Percentiles rank a stretch among this genome's conserved stretches.
phyloP scores from a whole-genome alignment of 2,329 filamentous ascomycete genomes.

The Aspergillus sp. region DNA sequence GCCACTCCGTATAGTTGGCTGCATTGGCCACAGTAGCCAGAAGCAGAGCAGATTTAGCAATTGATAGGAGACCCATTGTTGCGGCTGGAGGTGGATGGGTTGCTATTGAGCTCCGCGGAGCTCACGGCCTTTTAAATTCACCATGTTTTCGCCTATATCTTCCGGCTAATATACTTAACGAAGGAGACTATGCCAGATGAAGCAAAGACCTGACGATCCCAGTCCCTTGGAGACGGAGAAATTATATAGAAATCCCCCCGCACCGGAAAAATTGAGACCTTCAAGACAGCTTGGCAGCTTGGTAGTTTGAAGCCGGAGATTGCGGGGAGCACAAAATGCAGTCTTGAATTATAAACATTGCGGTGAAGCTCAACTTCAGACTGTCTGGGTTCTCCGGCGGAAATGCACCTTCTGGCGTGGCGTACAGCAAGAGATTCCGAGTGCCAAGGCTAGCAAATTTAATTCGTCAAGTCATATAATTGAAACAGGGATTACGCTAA shows the following conservation, averaged over 20 bases:
- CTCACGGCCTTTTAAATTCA: too few species aligned
- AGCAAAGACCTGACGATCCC: not conserved
- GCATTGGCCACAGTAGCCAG: constrained; percentile 5
- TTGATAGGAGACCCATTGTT: not conserved
- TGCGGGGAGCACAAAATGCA: not conserved
- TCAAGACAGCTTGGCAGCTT: constrained; percentile 1
- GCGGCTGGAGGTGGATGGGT: not conserved
- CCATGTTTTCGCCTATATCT: too few species aligned
- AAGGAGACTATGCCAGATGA: not conserved
- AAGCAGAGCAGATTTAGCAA: not conserved
- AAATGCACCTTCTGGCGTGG: not conserved
- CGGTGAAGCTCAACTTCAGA: not conserved
- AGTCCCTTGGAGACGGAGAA: constrained; percentile 4
- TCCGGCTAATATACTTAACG: not conserved
- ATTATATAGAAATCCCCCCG: not conserved
- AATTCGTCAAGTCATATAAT: not conserved
- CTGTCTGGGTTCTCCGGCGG: not conserved
- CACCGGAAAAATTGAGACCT: constrained; percentile 8
- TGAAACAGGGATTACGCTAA: not conserved
- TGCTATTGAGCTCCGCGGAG: too few species aligned
- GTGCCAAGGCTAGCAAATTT: not conserved
- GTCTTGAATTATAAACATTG: not conserved
- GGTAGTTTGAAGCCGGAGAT: not conserved
- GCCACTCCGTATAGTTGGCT: constrained; percentile 17
- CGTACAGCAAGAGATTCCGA: not conserved